Conservation (phyloP, 2,329 filamentous ascomycete genomes). For the Diaporthe destruens region DNA sequence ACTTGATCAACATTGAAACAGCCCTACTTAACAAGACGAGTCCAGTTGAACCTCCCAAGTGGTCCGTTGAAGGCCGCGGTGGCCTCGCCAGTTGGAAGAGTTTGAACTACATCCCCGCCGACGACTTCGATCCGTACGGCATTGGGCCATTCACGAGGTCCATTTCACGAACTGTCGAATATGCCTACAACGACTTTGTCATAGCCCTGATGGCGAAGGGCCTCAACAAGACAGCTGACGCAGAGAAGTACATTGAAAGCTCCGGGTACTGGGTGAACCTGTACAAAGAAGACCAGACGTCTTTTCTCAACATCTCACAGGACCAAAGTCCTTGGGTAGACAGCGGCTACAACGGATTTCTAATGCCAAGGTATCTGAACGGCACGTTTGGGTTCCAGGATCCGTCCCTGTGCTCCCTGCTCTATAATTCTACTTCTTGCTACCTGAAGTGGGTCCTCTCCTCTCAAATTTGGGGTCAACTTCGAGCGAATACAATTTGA, state of each 20-base stretch:
- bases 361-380: slow-evolving; percentile 75
- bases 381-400: slow-evolving; percentile 75
- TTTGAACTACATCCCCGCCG: slow-evolving; percentile 75
- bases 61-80: slow-evolving; percentile 75
- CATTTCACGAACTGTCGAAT: slow-evolving; percentile 78
- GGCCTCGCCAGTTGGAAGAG: slow-evolving; percentile 78
- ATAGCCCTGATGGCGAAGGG: slow-evolving; percentile 70
- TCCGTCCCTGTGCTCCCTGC: slow-evolving; percentile 69
- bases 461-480: too few species aligned
- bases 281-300: slow-evolving; percentile 69
- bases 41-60: slow-evolving; percentile 70
- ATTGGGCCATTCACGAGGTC: slow-evolving; percentile 75
- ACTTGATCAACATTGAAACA: too few species aligned
- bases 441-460: slow-evolving; percentile 40
- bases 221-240: slow-evolving; percentile 66
- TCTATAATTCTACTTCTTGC: slow-evolving; percentile 54
- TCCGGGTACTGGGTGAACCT: slow-evolving; percentile 75
- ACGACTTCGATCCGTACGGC: slow-evolving; percentile 72
- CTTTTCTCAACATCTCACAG: slow-evolving; percentile 49
- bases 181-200: slow-evolving; percentile 79
- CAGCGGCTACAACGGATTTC: slow-evolving; percentile 74
- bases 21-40: not conserved
- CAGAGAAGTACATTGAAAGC: slow-evolving; percentile 67
- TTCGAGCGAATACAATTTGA: not conserved
- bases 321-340: slow-evolving; percentile 50